Base-by-base conservation (phyloP, 2,329 filamentous ascomycete genomes). In the Aureobasidium zeae region DNA sequence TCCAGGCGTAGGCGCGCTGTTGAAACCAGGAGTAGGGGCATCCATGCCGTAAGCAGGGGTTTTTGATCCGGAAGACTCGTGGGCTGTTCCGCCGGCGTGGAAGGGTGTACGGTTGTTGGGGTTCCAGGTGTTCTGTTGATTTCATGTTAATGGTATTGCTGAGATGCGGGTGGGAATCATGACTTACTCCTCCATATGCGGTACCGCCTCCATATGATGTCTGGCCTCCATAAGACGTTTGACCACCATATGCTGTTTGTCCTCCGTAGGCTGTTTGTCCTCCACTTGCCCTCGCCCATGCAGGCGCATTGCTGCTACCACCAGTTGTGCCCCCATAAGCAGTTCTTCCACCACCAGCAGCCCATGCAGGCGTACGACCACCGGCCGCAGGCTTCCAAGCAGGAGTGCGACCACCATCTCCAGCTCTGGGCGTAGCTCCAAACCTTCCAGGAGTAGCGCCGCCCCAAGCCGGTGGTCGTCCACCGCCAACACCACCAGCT, bases 1-100 rank as follows among this genome's bases (percentile, higher is more conserved):
- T 10, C 55, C 56, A 16, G 65, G 66, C 1, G 64, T 68, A 1
- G 65, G 64, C 10, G 66, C 65, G 28, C 61, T 60, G 55, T 63
- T 64, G 37, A 57, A 63, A 26, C 60, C 59, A 8, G 62, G 62
- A 5, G 60, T 65, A 12, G 80, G 81, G 3, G 80, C 81, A 53
- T 89, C 84, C 53, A 83, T 86, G 15, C 55, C 57, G 55, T 82
- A 84, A 15, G 48, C 48, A 26, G 49, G 48, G 5, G 49, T 50
- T 17, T 39, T 46, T 25, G 38, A 43, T 19, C 59, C 56, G 15
- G 57, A 57, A n/a, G n/a, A n/a, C 49, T 70, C 70, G 2, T 77
- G 76, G 43, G 84, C 69, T 83, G 89, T 60, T 13, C 43, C 43
- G 15, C 83, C 81, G 43, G 81, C 77, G 53, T 89, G 84, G 41